Evolutionary conservation across 208 protist genomes (phyloP).

Genomic region (Wallacemonas sp.): DNA sequence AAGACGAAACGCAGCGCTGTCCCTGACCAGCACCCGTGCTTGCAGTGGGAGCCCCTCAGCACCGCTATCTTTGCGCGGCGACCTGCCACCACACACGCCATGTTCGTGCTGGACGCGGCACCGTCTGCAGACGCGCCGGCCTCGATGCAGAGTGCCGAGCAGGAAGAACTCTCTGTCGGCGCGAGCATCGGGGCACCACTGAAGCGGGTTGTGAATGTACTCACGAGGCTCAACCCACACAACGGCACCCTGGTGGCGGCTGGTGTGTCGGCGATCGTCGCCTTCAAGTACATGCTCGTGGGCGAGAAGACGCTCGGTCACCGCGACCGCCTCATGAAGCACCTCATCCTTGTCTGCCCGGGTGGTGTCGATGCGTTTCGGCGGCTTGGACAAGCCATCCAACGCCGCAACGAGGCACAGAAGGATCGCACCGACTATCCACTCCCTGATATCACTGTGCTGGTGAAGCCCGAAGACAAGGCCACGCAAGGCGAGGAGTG

Average conservation of each 20-base stretch:
- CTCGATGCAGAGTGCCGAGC: constrained; percentile 19
- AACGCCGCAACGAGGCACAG: neutral
- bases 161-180: constrained; percentile 53
- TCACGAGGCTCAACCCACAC: constrained; percentile 72
- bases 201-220: constrained; percentile 56
- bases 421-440: constrained; percentile 25
- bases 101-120: constrained; percentile 71
- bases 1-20: constrained; percentile 42
- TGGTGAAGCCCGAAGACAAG: constrained; percentile 31
- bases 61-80: constrained; percentile 44
- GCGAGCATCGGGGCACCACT: constrained; percentile 48
- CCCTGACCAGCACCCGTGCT: constrained; percentile 57
- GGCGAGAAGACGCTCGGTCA: constrained; percentile 76
- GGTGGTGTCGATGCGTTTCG: constrained; percentile 22
- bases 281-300: constrained; percentile 67
- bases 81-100: constrained; percentile 72
- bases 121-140: constrained; percentile 14
- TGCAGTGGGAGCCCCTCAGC: constrained; percentile 68
- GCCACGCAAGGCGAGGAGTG: constrained; percentile 21
- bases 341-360: constrained; percentile 63
- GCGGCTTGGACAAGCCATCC: constrained; percentile 4
- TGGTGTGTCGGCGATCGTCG: constrained; percentile 51
- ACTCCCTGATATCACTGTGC: constrained; percentile 38
- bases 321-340: constrained; percentile 57
- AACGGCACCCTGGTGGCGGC: constrained; percentile 70